A percentile compares a stretch with the other conserved stretches of the same genome.
phyloP scores from a whole-genome alignment of 257 asterid species.

The Gentiana straminea region DNA sequence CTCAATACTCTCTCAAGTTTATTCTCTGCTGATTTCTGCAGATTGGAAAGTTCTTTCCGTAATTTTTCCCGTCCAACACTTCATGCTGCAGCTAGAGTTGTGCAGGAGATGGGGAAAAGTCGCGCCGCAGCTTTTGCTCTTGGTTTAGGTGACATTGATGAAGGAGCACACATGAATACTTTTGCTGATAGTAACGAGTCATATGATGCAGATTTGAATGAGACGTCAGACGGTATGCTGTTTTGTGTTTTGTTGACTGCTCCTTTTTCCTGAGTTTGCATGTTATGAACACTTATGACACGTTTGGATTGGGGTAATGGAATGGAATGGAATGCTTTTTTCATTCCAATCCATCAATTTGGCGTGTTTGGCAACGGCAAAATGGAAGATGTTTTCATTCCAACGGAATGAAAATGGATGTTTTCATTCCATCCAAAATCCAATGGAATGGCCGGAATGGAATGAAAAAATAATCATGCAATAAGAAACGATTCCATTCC shows the following conservation, averaged over 20 bases:
- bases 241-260: neutral
- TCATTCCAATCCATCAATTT: too few species aligned
- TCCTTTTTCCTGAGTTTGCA: too few species aligned
- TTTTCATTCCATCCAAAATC: too few species aligned
- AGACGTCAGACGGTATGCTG: conserved; percentile 79
- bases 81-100: conserved; percentile 97
- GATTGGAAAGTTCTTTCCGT: conserved; percentile 93
- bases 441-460: too few species aligned
- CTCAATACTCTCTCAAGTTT: conserved; percentile 1
- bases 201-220: conserved; percentile 65
- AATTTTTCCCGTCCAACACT: conserved; percentile 94
- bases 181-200: conserved; percentile 58
- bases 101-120: conserved; percentile 98
- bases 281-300: too few species aligned
- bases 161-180: conserved; percentile 68
- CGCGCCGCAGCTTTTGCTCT: conserved; percentile 97
- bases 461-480: too few species aligned
- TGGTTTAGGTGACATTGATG: conserved; percentile 92
- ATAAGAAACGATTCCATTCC: too few species aligned
- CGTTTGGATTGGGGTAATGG: too few species aligned
- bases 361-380: too few species aligned
- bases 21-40: conserved; percentile 21
- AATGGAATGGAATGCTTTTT: too few species aligned
- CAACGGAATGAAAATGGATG: too few species aligned
- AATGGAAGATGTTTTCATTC: too few species aligned